Evolutionary conservation across 202 grass and related monocot genomes (phyloP).

Genomic region (Musa balbisiana): DNA sequence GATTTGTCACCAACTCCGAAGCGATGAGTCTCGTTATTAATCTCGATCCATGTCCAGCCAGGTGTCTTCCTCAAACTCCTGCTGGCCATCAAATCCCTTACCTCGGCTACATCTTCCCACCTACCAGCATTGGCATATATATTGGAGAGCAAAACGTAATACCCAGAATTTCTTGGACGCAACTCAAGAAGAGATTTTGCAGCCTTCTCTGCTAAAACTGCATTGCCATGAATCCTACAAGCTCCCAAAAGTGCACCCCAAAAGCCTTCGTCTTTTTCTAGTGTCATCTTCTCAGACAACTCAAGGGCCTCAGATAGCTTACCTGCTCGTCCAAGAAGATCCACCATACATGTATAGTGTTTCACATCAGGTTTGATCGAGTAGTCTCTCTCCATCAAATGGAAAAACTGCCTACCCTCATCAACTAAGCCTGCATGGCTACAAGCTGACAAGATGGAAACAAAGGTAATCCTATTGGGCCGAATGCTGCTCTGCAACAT

Average conservation of each 20-base stretch:
- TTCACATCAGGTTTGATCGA: conserved; percentile 25
- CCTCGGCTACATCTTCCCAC: conserved; percentile 25
- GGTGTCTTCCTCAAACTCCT: conserved; percentile 20
- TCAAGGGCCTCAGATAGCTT: conserved; percentile 26
- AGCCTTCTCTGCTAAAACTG: conserved; percentile 23
- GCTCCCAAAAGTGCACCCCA: conserved; percentile 31
- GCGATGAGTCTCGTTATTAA: conserved; percentile 13
- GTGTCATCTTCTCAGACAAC: conserved; percentile 7
- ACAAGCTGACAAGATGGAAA: conserved; percentile 22
- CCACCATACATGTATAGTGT: conserved; percentile 31
- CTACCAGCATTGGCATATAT: conserved; percentile 28
- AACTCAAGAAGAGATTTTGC: conserved; percentile 24
- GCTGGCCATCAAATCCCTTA: conserved; percentile 22
- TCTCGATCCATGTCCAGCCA: conserved; percentile 30
- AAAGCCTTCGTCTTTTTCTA: conserved; percentile 30
- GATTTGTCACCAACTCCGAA: conserved; percentile 25
- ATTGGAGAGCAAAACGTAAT: conserved; percentile 30
- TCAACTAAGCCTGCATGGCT: conserved; percentile 28
- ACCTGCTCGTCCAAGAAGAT: conserved; percentile 32
- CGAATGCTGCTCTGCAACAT: conserved; percentile 26
- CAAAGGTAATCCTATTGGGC: conserved; percentile 23
- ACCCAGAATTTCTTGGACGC: conserved; percentile 22
- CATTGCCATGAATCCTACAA: conserved; percentile 29
- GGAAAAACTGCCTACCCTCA: conserved; percentile 18
- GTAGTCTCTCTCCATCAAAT: conserved; percentile 25